Evolutionary conservation across 306 rosid genomes (phyloP), one percentile per base, ranked within the genome.

Genomic region (Malus sylvestris): DNA sequence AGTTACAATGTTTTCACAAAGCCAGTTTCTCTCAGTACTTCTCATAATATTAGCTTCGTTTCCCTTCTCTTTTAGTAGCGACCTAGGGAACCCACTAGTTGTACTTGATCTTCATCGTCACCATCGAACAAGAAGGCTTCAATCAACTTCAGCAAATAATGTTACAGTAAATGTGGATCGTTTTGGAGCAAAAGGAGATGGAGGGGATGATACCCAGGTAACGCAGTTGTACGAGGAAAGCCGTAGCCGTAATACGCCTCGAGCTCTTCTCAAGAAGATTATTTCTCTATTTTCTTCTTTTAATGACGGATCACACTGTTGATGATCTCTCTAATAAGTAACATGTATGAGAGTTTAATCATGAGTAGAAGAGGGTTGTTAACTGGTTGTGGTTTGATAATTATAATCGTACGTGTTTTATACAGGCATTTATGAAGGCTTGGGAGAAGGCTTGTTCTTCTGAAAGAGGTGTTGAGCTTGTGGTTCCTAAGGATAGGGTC

Each of bases 381-480:
- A 14, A 29, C 8, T 60, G 49, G 65, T 70, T 73, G 73, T 27
- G 29, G 29, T 11, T 27, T 71, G 25, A 57, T 61, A 57, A 25
- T 27, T 61, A 20, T 9, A 25, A 14, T 61, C 14, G 38, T 38
- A 38, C 42, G 42, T 30, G 68, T 64, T 64, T 64, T 30, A 29
- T 32, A 7, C 55, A 92, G 97, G 93, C 92, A 67, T 90, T 93
- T 85, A 73, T 23, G 80, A 80, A 78, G 67, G 92, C 91, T 77
- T 93, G 97, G 97, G 58, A 74, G 23, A 68, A 58, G 58, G 92
- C 91, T 55, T 93, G 97, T 77, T 87, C 85, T 59, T 83, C 94
- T 33, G 42, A 42, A 53, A 75, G 72, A 20, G 74, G 51, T 44
- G 78, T 42, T 79, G 68, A 53, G 78, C 80, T 91, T 59, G 76